A percentile compares a stretch with the other conserved stretches of the same genome.
Conservation (phyloP, 2,329 filamentous ascomycete species). For the Stachybotrys echinatus region DNA sequence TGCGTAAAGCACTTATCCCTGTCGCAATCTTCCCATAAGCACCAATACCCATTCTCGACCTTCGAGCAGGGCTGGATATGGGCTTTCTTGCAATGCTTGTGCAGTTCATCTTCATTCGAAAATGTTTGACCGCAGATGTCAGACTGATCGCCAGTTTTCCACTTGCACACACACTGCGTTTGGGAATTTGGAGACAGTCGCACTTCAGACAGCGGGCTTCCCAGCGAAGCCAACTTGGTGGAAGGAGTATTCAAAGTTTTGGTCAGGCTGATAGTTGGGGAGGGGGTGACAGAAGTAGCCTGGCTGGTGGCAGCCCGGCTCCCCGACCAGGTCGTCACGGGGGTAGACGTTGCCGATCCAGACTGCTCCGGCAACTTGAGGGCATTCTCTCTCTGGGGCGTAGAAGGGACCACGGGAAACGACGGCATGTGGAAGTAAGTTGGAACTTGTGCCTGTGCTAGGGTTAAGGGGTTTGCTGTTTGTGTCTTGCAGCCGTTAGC, state of each 20-base stretch:
- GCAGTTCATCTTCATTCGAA: conserved; percentile 41
- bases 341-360: background rate
- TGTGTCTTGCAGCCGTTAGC: background rate
- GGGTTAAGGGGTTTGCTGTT: background rate
- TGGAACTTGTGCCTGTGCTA: background rate
- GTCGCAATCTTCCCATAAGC: conserved; percentile 51
- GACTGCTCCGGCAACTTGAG: background rate
- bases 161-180: background rate
- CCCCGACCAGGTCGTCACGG: background rate
- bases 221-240: background rate
- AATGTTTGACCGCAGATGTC: conserved; percentile 31
- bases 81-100: conserved; percentile 46
- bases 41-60: conserved; percentile 41
- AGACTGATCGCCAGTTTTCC: conserved; percentile 1
- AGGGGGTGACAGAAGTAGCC: background rate
- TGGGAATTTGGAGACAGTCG: background rate
- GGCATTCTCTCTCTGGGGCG: background rate
- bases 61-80: conserved; percentile 44
- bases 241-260: background rate
- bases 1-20: conserved; percentile 51
- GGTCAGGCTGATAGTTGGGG: background rate
- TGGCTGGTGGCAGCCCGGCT: background rate
- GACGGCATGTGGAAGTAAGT: background rate
- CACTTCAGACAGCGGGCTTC: background rate
- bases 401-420: background rate